A percentile compares a stretch with the other conserved stretches of the same genome.
Conservation (phyloP, 768 basidiomycete genomes). For the Amanita exitialis region DNA sequence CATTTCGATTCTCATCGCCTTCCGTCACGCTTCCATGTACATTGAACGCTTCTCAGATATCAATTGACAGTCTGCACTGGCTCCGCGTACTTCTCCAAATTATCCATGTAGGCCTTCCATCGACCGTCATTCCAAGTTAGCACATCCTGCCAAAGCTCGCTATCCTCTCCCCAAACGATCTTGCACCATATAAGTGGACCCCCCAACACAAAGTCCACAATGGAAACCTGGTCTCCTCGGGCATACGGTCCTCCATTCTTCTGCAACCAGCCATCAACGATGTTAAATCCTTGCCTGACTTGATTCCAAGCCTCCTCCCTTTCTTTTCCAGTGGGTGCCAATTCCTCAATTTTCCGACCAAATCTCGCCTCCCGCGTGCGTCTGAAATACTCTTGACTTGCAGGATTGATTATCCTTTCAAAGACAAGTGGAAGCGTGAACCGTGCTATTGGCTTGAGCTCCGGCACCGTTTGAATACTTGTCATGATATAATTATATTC, state of each 20-base stretch:
- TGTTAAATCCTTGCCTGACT: slow-evolving; percentile 6
- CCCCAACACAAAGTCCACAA: slow-evolving; percentile 8
- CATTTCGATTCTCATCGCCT: not conserved
- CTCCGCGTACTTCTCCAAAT: slow-evolving; percentile 8
- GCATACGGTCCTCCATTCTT: slow-evolving; percentile 6
- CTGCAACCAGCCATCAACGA: slow-evolving; percentile 3
- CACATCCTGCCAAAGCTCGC: slow-evolving; percentile 10
- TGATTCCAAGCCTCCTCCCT: slow-evolving; percentile 3
- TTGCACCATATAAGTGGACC: slow-evolving; percentile 2
- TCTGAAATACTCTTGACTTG: slow-evolving; percentile 8
- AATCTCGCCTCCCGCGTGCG: slow-evolving; percentile 5
- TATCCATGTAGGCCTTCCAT: slow-evolving; percentile 6
- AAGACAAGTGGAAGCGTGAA: slow-evolving; percentile 5
- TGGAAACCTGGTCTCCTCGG: slow-evolving; percentile 4
- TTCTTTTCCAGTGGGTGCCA: not conserved
- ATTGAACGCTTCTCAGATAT: not conserved
- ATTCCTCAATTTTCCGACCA: slow-evolving; percentile 4
- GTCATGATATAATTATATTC: not conserved
- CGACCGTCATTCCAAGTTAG: slow-evolving; percentile 9
- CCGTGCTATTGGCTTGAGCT: not conserved
- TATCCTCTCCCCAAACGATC: slow-evolving; percentile 8
- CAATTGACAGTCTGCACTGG: not conserved
- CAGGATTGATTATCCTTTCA: slow-evolving; percentile 1
- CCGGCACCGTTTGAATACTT: not conserved
- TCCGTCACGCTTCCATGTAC: not conserved